Percentiles rank a stretch among this genome's conserved stretches.
phyloP scores from a whole-genome alignment of 306 rosid genomes.

The Acacia confusa region DNA sequence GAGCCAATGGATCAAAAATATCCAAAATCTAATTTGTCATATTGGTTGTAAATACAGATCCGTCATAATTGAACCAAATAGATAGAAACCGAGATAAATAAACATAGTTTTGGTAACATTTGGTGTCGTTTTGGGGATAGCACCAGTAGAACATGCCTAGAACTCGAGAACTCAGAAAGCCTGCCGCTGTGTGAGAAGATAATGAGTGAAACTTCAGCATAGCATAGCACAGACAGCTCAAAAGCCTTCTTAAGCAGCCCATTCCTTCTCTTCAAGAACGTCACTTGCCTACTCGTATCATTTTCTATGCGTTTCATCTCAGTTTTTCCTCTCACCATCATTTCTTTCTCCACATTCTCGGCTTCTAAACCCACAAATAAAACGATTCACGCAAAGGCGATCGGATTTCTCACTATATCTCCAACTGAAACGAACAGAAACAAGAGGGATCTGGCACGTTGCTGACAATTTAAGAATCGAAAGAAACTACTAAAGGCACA shows the following conservation, averaged over 20 bases:
- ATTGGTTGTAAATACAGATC: neutral
- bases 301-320: slow-evolving; percentile 91
- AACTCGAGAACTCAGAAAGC: slow-evolving; percentile 84
- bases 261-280: slow-evolving; percentile 83
- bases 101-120: neutral
- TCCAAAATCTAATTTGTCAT: neutral
- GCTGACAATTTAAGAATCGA: neutral
- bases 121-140: neutral
- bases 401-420: neutral
- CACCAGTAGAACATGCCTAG: slow-evolving; percentile 48
- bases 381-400: neutral
- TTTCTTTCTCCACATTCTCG: neutral
- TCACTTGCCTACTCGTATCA: slow-evolving; percentile 86
- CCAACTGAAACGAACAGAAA: slow-evolving; percentile 6
- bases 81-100: neutral
- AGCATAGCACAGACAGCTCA: slow-evolving; percentile 89
- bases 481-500: neutral
- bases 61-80: neutral
- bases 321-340: slow-evolving; percentile 90
- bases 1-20: neutral
- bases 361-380: neutral
- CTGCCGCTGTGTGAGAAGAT: slow-evolving; percentile 82
- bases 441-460: slow-evolving; percentile 22
- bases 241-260: slow-evolving; percentile 89
- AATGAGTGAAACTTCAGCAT: slow-evolving; percentile 87